Evolutionary conservation across 805 yeast genomes (phyloP).

Genomic region (Komagataella pseudopastoris): DNA sequence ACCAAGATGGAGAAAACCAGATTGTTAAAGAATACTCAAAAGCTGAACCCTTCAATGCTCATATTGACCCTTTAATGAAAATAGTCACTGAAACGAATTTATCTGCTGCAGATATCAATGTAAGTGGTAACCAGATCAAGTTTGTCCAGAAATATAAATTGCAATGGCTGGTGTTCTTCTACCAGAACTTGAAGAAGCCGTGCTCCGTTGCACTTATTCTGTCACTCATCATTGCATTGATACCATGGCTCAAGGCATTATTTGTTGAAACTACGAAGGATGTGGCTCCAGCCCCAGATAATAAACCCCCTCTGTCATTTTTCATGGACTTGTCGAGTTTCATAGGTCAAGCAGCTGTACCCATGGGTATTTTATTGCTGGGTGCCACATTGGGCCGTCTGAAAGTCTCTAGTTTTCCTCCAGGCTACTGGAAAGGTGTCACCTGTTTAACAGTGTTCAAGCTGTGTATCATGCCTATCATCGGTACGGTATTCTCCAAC

Average conservation of each 20-base stretch:
- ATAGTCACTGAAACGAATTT: constrained; percentile 21
- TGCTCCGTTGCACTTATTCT: constrained; percentile 30
- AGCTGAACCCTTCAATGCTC: constrained; percentile 17
- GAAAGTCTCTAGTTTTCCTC: constrained; percentile 28
- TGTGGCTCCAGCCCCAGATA: constrained; percentile 30
- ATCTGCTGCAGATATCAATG: constrained; percentile 11
- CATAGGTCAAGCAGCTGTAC: constrained; percentile 39
- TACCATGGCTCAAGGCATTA: constrained; percentile 39
- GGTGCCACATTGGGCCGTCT: constrained; percentile 43
- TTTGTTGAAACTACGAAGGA: constrained; percentile 20
- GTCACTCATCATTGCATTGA: constrained; percentile 33
- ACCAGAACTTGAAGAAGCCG: constrained; percentile 35
- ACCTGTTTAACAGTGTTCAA: constrained; percentile 26
- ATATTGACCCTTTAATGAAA: constrained; percentile 13
- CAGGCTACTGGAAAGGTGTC: constrained; percentile 46
- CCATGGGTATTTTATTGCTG: constrained; percentile 35
- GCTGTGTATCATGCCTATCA: constrained; percentile 33
- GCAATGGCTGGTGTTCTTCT: constrained; percentile 15
- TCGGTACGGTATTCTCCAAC: constrained; percentile 36
- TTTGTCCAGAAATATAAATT: constrained; percentile 17
- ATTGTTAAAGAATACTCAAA: constrained; percentile 21
- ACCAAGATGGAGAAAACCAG: constrained; percentile 8
- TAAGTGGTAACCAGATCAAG: constrained; percentile 11
- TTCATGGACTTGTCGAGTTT: constrained; percentile 34
- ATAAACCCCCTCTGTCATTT: constrained; percentile 39